Percentiles rank a stretch among this genome's conserved stretches.
Conservation (phyloP, 1,284 basidiomycete species). For the Porodaedalea pini region DNA sequence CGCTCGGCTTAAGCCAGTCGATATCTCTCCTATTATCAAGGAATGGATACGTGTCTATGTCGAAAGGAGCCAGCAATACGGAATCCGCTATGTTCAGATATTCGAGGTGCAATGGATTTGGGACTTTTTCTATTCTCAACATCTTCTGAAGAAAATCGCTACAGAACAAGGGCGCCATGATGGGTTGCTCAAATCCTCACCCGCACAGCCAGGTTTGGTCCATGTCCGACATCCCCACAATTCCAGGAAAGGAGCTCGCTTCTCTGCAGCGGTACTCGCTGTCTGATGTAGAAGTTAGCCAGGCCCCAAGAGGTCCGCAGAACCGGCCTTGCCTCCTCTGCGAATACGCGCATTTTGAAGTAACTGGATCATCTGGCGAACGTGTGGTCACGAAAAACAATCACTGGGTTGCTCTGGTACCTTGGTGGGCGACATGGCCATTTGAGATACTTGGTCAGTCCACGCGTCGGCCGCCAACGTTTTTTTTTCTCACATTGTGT, state of each 20-base stretch:
- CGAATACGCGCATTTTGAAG: slow-evolving; percentile 79
- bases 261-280: slow-evolving; percentile 57
- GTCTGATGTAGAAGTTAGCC: slow-evolving; percentile 34
- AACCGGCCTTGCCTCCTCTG: slow-evolving; percentile 76
- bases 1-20: slow-evolving; percentile 59
- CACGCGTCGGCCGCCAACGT: not conserved
- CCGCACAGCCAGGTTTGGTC: slow-evolving; percentile 95
- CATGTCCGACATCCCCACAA: slow-evolving; percentile 68
- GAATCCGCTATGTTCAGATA: slow-evolving; percentile 82
- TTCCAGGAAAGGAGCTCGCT: slow-evolving; percentile 63
- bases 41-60: slow-evolving; percentile 77
- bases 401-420: slow-evolving; percentile 85
- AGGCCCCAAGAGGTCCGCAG: slow-evolving; percentile 55
- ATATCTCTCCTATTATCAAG: slow-evolving; percentile 69
- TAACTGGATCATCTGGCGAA: slow-evolving; percentile 39
- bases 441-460: slow-evolving; percentile 77
- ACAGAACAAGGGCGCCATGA: slow-evolving; percentile 92
- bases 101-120: slow-evolving; percentile 62
- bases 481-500: slow-evolving; percentile 4
- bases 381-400: slow-evolving; percentile 75
- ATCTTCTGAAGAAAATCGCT: slow-evolving; percentile 1
- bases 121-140: not conserved
- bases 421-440: slow-evolving; percentile 97
- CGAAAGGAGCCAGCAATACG: slow-evolving; percentile 56
- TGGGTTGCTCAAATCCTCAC: slow-evolving; percentile 96